These are phyloP conservation scores for Pseudoneurospora amorphoporcata DNA, from an alignment of 495 filamentous ascomycete genomes.

Conservation along the genomic window DNA sequence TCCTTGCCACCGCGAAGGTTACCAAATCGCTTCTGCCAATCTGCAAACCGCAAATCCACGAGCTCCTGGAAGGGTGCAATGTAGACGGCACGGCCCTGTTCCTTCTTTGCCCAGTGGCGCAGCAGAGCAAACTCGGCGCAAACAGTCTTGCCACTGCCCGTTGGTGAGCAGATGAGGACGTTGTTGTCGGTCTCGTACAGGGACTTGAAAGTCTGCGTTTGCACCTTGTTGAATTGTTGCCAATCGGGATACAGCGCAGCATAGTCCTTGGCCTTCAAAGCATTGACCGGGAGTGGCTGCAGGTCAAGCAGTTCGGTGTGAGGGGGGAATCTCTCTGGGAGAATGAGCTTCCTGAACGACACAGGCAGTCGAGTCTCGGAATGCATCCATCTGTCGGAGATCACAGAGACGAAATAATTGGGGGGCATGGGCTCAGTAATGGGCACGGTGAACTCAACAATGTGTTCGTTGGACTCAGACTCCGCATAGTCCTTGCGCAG, in stretches of 20 bases:
- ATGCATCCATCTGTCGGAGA: conserved; percentile 97
- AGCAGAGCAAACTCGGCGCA: conserved; percentile 92
- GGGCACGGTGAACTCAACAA: conserved; percentile 95
- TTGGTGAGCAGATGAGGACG: conserved; percentile 80
- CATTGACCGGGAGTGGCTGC: conserved; percentile 79
- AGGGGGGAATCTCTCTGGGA: conserved; percentile 91
- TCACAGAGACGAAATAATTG: conserved; percentile 91
- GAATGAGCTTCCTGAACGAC: conserved; percentile 85
- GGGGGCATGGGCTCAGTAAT: conserved; percentile 97
- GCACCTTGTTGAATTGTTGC: conserved; percentile 91
- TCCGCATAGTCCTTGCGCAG: conserved; percentile 77
- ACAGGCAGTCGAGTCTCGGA: conserved; percentile 89
- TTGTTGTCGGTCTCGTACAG: conserved; percentile 85
- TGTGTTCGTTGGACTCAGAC: conserved; percentile 75
- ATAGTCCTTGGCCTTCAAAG: conserved; percentile 79
- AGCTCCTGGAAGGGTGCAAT: conserved; percentile 94
- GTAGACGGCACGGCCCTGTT: conserved; percentile 78
- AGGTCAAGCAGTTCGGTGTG: conserved; percentile 85
- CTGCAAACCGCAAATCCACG: conserved; percentile 64
- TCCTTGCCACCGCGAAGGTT: conserved; percentile 74
- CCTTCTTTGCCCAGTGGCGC: conserved; percentile 68
- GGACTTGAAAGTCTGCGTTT: conserved; percentile 93
- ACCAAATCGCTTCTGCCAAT: conserved; percentile 73
- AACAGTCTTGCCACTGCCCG: conserved; percentile 91
- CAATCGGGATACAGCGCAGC: conserved; percentile 73